Conservation (phyloP, 345 rosid genomes). For the Xanthoceras sorbifolium region DNA sequence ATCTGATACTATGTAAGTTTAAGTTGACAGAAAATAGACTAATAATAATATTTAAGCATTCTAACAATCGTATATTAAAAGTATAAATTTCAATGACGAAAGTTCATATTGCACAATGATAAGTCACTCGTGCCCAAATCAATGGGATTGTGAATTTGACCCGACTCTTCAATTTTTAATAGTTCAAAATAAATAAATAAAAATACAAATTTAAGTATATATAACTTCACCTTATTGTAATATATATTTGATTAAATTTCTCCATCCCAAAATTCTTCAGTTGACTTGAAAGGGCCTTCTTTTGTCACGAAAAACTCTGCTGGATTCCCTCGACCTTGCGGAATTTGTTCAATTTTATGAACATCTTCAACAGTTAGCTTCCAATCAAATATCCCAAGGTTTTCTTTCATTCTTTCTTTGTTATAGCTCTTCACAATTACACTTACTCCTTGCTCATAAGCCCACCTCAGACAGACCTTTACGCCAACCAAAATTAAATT, state of each 20-base stretch:
- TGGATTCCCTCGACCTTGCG: constrained; percentile 11
- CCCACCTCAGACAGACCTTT: constrained; percentile 42
- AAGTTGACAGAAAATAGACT: too few species aligned
- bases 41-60: too few species aligned
- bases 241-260: constrained; percentile 11
- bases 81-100: too few species aligned
- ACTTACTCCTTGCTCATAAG: constrained; percentile 33
- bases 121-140: too few species aligned
- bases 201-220: too few species aligned
- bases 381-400: constrained; percentile 37
- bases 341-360: constrained; percentile 21
- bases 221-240: background rate
- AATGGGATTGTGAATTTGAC: too few species aligned
- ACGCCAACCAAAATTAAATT: background rate
- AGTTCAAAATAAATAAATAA: too few species aligned
- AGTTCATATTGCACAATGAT: too few species aligned
- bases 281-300: constrained; percentile 28
- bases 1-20: too few species aligned
- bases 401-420: constrained; percentile 35
- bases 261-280: constrained; percentile 38
- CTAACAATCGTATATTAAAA: too few species aligned
- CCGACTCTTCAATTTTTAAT: too few species aligned
- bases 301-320: background rate
- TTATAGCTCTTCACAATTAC: constrained; percentile 35
- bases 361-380: constrained; percentile 25